Evolutionary conservation across 2,329 filamentous ascomycete genomes (phyloP).

Genomic region (Mycocentrospora acerina): DNA sequence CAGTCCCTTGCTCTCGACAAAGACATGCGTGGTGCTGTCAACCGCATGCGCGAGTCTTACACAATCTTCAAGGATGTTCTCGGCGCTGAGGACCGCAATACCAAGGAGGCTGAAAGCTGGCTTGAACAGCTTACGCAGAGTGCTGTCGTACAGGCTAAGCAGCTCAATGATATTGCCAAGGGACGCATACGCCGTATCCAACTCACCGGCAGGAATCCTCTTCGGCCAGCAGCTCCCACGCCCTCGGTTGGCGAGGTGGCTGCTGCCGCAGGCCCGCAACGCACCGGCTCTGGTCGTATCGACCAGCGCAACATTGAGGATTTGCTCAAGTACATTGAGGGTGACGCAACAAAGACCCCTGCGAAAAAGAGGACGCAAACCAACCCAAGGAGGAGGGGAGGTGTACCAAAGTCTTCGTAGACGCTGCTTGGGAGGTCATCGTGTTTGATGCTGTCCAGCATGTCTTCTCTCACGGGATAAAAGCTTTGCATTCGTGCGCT

Average conservation of each 20-base stretch:
- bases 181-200: constrained; percentile 71
- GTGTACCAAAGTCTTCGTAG: constrained; percentile 17
- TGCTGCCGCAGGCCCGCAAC: constrained; percentile 40
- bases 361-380: constrained; percentile 47
- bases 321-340: constrained; percentile 91
- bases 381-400: constrained; percentile 46
- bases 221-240: constrained; percentile 64
- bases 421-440: neutral
- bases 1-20: constrained; percentile 95
- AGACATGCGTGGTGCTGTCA: constrained; percentile 87
- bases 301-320: constrained; percentile 90
- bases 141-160: constrained; percentile 90
- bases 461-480: neutral
- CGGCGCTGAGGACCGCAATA: constrained; percentile 91
- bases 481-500: too few species aligned
- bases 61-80: constrained; percentile 90
- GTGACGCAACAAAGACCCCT: constrained; percentile 49
- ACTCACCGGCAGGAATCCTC: constrained; percentile 57
- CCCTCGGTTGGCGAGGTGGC: constrained; percentile 55
- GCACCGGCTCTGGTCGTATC: constrained; percentile 46
- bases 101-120: constrained; percentile 96
- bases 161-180: constrained; percentile 80
- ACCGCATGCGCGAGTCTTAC: constrained; percentile 93
- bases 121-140: constrained; percentile 94
- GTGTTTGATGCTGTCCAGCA: neutral